Conservation (phyloP, 108 stramenopile genomes). For the Pseudonitzschia delicatissima region DNA sequence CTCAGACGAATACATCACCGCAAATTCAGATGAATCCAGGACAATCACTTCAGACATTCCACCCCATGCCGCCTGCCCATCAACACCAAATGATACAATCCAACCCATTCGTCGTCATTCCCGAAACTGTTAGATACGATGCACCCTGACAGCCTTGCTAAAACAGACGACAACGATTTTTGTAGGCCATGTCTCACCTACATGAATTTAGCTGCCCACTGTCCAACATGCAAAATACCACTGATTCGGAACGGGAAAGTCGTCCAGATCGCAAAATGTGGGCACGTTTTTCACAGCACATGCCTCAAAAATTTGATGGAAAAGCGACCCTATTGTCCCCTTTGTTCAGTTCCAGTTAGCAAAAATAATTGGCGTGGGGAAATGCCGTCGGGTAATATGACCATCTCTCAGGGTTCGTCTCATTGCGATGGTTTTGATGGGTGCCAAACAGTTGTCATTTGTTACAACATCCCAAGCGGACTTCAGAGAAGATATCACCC, state of each 20-base stretch:
- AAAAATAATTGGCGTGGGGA: neutral
- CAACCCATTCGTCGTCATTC: too few relatives aligned
- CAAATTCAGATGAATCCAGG: too few relatives aligned
- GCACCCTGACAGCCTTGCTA: too few relatives aligned
- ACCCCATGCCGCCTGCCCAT: neutral
- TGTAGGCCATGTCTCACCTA: neutral
- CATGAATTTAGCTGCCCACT: neutral
- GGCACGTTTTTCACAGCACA: neutral
- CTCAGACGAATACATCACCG: too few relatives aligned
- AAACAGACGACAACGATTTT: too few relatives aligned
- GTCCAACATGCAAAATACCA: neutral
- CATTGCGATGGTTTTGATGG: neutral
- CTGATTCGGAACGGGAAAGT: neutral
- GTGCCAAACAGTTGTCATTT: neutral
- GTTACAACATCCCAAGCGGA: neutral
- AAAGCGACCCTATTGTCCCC: neutral
- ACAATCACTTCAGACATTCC: too few relatives aligned
- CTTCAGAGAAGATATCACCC: neutral
- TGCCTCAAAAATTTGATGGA: neutral
- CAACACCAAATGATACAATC: too few relatives aligned
- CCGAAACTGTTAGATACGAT: too few relatives aligned
- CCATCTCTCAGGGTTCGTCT: neutral
- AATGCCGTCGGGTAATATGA: neutral
- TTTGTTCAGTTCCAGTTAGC: neutral
- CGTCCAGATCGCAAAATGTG: neutral